A percentile compares a stretch with the other conserved stretches of the same genome.
Evolutionary conservation across 257 asterid genomes (phyloP).

Genomic region (Solanum paucissectum): DNA sequence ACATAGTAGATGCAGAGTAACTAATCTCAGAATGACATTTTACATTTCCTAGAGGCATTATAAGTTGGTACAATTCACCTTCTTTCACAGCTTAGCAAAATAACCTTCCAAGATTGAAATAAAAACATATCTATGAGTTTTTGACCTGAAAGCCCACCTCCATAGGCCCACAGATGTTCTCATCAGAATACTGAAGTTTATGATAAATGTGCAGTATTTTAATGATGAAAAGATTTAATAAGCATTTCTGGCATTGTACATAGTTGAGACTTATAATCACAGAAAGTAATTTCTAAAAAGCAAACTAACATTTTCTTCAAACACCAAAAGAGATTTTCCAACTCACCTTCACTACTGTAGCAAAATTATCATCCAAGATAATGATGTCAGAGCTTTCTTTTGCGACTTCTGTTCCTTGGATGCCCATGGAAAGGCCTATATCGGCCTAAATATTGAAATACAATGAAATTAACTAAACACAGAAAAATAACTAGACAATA

Average conservation of each 20-base stretch:
- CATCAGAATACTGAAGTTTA: background rate
- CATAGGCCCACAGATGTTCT: background rate
- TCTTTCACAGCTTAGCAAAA: background rate
- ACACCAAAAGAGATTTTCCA: background rate
- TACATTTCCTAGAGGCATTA: background rate
- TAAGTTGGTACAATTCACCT: background rate
- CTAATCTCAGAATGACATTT: background rate
- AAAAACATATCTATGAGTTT: background rate
- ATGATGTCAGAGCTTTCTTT: slow-evolving; percentile 98
- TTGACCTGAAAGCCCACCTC: background rate
- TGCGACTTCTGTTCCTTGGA: slow-evolving; percentile 96
- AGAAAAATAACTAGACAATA: background rate
- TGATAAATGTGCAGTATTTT: background rate
- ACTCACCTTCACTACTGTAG: slow-evolving; percentile 84
- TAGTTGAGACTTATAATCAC: background rate
- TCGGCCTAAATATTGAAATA: slow-evolving; percentile 54
- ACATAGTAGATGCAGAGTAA: background rate
- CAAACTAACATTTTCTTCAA: background rate
- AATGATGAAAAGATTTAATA: background rate
- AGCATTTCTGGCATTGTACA: background rate
- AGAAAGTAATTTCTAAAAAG: background rate
- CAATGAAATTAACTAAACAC: background rate
- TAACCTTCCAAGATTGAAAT: background rate
- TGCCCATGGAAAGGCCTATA: slow-evolving; percentile 95
- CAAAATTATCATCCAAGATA: slow-evolving; percentile 84